These are phyloP conservation scores for Glutinoglossum americanum DNA, from an alignment of 495 filamentous ascomycete species.

Conservation along the genomic window DNA sequence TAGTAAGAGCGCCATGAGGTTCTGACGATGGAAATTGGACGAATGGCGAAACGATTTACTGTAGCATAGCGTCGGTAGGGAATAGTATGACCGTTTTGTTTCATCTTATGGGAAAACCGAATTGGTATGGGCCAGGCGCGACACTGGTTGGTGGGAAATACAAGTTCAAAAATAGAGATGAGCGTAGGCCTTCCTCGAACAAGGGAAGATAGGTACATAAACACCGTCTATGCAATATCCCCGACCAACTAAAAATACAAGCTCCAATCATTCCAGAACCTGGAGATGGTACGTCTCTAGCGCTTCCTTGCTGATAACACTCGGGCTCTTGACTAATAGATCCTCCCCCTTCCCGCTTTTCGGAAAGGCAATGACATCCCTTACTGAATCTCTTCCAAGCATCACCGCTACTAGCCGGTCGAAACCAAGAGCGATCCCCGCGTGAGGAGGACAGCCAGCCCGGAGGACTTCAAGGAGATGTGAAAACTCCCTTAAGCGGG, in stretches of 20 bases:
- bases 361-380: conserved; percentile 92
- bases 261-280: conserved; percentile 11
- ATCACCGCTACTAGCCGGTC: conserved; percentile 75
- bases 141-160: background rate
- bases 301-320: conserved; percentile 36
- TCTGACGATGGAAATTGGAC: background rate
- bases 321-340: conserved; percentile 53
- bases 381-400: conserved; percentile 47
- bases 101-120: background rate
- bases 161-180: background rate
- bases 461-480: conserved; percentile 66
- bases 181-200: background rate
- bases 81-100: background rate
- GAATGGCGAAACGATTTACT: background rate
- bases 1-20: too few relatives aligned
- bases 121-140: background rate
- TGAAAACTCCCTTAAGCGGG: conserved; percentile 51
- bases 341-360: conserved; percentile 81
- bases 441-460: conserved; percentile 91
- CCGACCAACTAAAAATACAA: background rate
- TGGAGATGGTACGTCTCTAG: conserved; percentile 51
- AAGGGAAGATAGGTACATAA: background rate
- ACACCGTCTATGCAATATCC: background rate
- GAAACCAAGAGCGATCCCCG: conserved; percentile 80
- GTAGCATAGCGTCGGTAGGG: background rate